Conservation (phyloP, 2,329 filamentous ascomycete genomes). For the Phyllosticta capitalensis region DNA sequence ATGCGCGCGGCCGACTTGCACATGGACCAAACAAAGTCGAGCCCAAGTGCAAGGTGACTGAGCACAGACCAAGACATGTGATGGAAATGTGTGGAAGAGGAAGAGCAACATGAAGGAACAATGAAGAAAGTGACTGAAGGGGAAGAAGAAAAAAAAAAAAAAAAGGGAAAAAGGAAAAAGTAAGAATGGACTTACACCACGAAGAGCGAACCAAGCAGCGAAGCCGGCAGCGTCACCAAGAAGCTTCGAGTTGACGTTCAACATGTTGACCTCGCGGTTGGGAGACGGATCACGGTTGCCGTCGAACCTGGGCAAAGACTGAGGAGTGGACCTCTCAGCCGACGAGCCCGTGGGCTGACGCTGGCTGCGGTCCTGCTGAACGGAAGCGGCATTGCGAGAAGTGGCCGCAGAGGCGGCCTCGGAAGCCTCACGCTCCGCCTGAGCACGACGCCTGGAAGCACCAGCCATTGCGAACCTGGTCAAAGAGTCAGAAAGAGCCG, state of each 20-base stretch:
- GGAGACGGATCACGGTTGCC: conserved; percentile 25
- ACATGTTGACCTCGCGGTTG: not conserved
- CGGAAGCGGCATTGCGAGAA: not conserved
- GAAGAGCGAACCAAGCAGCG: conserved; percentile 25
- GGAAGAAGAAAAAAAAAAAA: not conserved
- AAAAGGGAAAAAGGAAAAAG: not conserved
- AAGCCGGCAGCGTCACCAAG: conserved; percentile 27
- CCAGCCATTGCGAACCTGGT: conserved; percentile 25
- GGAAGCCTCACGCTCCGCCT: conserved; percentile 21
- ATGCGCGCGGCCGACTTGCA: too few species aligned
- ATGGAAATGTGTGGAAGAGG: not conserved
- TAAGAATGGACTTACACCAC: conserved; percentile 22
- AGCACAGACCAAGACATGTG: not conserved
- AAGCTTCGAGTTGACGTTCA: conserved; percentile 22
- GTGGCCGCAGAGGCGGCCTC: not conserved
- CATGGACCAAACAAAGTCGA: not conserved
- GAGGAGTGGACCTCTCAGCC: conserved; percentile 16
- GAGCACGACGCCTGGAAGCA: conserved; percentile 25
- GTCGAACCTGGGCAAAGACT: conserved; percentile 24
- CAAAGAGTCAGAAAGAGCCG: not conserved
- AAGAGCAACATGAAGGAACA: not conserved
- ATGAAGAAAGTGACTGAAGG: not conserved
- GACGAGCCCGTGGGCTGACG: not conserved
- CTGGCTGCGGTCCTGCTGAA: too few species aligned
- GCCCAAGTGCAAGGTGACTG: not conserved